phyloP scores from a whole-genome alignment of 2,329 filamentous ascomycete species.

The Pseudocercospora cruenta region DNA sequence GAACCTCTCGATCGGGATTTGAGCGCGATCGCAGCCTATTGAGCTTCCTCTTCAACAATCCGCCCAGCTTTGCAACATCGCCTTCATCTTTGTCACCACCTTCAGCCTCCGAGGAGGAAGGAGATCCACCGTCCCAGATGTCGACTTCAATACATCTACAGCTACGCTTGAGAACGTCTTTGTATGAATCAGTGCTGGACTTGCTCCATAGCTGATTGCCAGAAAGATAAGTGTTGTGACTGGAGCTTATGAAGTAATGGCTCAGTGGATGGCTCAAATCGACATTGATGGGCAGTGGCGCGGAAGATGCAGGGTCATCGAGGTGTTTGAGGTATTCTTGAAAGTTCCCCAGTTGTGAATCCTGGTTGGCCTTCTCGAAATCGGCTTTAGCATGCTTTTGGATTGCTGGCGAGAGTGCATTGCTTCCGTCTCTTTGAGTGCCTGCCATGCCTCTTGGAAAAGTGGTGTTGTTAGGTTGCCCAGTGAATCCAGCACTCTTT shows the following conservation, averaged over 20 bases:
- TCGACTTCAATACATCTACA: constrained; percentile 95
- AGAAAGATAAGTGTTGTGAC: constrained; percentile 89
- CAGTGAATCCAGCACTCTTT: not conserved
- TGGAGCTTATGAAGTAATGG: constrained; percentile 93
- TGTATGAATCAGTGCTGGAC: constrained; percentile 78
- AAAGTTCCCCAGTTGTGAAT: constrained; percentile 30
- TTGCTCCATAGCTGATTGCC: constrained; percentile 83
- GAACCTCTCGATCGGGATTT: constrained; percentile 15
- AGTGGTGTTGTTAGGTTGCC: not conserved
- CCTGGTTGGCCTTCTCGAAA: constrained; percentile 22
- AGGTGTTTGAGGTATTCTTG: constrained; percentile 51
- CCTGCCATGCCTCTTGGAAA: not conserved
- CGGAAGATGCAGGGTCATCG: constrained; percentile 22
- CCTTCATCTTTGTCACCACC: constrained; percentile 33
- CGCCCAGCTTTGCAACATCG: constrained; percentile 40
- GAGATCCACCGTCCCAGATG: constrained; percentile 78
- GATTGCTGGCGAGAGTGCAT: constrained; percentile 24
- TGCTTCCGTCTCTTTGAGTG: not conserved
- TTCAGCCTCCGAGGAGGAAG: constrained; percentile 44
- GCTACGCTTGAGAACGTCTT: constrained; percentile 67
- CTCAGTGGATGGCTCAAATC: constrained; percentile 62
- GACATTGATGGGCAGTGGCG: constrained; percentile 26
- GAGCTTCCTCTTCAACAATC: constrained; percentile 36
- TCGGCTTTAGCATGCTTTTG: constrained; percentile 31
- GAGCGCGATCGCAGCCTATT: constrained; percentile 29